These are phyloP conservation scores for Puccinia triticina DNA, from an alignment of 1,284 basidiomycete species.

Conservation along the genomic window DNA sequence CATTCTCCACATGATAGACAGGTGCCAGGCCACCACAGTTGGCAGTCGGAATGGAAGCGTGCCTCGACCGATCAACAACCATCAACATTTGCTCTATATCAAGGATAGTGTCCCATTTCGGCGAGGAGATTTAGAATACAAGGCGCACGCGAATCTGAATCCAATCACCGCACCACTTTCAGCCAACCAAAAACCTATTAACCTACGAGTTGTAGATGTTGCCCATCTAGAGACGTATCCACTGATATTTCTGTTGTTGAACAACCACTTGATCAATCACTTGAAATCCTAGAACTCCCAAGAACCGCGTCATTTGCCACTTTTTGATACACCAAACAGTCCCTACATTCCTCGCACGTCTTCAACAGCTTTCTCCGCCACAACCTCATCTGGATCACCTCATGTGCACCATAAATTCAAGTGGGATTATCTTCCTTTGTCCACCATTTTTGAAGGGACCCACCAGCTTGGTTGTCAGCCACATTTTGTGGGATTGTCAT, in stretches of 20 bases:
- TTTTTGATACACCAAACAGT: slow-evolving; percentile 18
- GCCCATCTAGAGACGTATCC: background rate
- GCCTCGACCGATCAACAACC: slow-evolving; percentile 9
- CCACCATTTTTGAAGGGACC: background rate
- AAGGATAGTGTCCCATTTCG: background rate
- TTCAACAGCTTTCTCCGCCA: background rate
- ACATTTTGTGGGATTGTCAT: slow-evolving; percentile 34
- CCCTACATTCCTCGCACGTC: slow-evolving; percentile 29
- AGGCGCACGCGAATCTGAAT: background rate
- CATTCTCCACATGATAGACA: background rate
- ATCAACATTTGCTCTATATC: slow-evolving; percentile 11
- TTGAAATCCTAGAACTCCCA: background rate
- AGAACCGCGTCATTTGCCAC: slow-evolving; percentile 18
- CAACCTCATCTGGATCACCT: slow-evolving; percentile 13
- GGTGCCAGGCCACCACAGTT: background rate
- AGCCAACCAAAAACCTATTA: background rate
- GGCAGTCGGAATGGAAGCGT: slow-evolving; percentile 10
- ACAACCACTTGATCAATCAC: slow-evolving; percentile 24
- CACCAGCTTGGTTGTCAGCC: slow-evolving; percentile 25
- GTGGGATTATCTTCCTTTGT: slow-evolving; percentile 30
- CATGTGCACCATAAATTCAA: slow-evolving; percentile 44
- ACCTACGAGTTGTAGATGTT: background rate
- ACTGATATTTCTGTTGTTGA: background rate
- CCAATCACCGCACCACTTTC: background rate
- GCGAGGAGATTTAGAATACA: background rate